Evolutionary conservation across 192 early-diverging fungal species (phyloP).

Genomic region (Coemansia sp.): DNA sequence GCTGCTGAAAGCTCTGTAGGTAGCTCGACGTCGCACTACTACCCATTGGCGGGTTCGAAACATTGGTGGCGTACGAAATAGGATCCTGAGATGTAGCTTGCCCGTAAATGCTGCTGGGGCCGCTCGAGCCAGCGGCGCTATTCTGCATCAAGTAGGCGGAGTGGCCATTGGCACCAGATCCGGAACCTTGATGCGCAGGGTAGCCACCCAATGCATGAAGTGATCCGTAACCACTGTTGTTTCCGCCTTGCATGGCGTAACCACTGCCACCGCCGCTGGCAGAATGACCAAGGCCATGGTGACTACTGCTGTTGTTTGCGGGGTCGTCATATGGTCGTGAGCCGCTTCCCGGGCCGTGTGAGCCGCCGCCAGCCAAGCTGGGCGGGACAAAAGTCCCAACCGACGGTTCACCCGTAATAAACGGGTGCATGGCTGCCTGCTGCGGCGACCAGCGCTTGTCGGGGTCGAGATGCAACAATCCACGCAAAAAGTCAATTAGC

Average conservation of each 20-base stretch:
- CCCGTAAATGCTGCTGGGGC: conserved; percentile 7
- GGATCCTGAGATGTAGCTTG: neutral
- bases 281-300: neutral
- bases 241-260: conserved; percentile 17
- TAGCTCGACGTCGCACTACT: neutral
- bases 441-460: conserved; percentile 93
- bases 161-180: conserved; percentile 20
- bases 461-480: conserved; percentile 89
- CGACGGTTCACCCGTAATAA: conserved; percentile 88
- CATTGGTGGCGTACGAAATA: neutral
- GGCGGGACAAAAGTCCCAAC: conserved; percentile 58
- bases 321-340: conserved; percentile 21
- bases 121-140: neutral
- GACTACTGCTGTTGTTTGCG: neutral
- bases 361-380: conserved; percentile 12
- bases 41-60: neutral
- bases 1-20: neutral
- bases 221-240: conserved; percentile 11
- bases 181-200: conserved; percentile 15
- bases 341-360: conserved; percentile 15
- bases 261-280: conserved; percentile 14
- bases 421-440: conserved; percentile 92
- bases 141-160: conserved; percentile 7
- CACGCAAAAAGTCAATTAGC: conserved; percentile 91
- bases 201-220: conserved; percentile 21